Evolutionary conservation across 2,329 filamentous ascomycete species (phyloP).

Genomic region (Fusarium dimerum): DNA sequence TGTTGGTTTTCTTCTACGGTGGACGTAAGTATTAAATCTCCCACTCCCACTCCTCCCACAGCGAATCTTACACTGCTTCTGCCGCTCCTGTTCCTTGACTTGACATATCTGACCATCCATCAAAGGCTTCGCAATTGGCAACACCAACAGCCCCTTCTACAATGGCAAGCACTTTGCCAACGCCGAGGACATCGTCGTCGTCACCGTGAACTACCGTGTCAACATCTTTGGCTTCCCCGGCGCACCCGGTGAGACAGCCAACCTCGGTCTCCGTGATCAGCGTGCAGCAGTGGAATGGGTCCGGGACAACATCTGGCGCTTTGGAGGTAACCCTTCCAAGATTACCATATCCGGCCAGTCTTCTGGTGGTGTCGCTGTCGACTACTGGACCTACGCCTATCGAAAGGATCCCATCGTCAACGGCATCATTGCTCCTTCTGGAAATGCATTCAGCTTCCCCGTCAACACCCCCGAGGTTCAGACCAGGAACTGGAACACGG

Average conservation of each 20-base stretch:
- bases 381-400: slow-evolving; percentile 53
- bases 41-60: too few relatives aligned
- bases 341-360: slow-evolving; percentile 39
- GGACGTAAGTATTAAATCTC: slow-evolving; percentile 12
- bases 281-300: slow-evolving; percentile 35
- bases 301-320: slow-evolving; percentile 32
- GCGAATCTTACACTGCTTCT: background rate
- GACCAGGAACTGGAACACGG: slow-evolving; percentile 44
- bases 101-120: background rate
- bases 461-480: slow-evolving; percentile 37
- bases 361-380: slow-evolving; percentile 39
- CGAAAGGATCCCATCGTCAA: slow-evolving; percentile 48
- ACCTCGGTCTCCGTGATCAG: slow-evolving; percentile 33
- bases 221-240: slow-evolving; percentile 46
- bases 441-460: slow-evolving; percentile 47
- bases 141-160: slow-evolving; percentile 40
- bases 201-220: slow-evolving; percentile 49
- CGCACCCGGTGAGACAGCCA: slow-evolving; percentile 24
- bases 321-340: slow-evolving; percentile 31
- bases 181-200: slow-evolving; percentile 45
- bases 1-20: slow-evolving; percentile 25
- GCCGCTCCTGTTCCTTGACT: too few relatives aligned
- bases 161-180: slow-evolving; percentile 45
- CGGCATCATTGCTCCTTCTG: slow-evolving; percentile 48
- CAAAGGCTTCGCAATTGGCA: slow-evolving; percentile 39